Conservation (phyloP, 768 basidiomycete species). For the Fomitopsis pulvina region DNA sequence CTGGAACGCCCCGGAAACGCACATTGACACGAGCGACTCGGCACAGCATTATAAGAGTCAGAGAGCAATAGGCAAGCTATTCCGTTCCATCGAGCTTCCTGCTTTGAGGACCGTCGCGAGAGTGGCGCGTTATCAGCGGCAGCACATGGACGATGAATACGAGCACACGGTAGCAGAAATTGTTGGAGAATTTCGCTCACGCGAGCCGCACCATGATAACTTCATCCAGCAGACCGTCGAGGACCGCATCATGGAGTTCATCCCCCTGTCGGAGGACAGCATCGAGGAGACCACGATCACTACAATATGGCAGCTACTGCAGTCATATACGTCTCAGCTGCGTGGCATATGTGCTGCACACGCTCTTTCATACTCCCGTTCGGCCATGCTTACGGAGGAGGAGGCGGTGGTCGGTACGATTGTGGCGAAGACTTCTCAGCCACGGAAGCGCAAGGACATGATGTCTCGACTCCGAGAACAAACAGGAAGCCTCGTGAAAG, state of each 20-base stretch:
- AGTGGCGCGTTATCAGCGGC: conserved; percentile 15
- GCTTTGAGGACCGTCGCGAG: conserved; percentile 15
- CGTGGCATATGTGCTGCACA: conserved; percentile 40
- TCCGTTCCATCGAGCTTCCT: conserved; percentile 52
- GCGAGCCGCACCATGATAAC: conserved; percentile 6
- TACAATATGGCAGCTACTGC: conserved; percentile 18
- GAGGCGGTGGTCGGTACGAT: conserved; percentile 65
- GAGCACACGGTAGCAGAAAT: conserved; percentile 26
- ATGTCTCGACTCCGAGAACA: conserved; percentile 52
- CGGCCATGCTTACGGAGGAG: conserved; percentile 47
- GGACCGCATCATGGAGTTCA: conserved; percentile 18
- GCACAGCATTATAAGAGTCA: conserved; percentile 32
- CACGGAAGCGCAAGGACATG: conserved; percentile 42
- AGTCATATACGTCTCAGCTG: conserved; percentile 39
- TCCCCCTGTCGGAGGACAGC: conserved; percentile 2
- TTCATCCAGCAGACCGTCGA: conserved; percentile 11
- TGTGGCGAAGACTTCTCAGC: conserved; percentile 53
- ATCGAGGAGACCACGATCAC: conserved; percentile 5
- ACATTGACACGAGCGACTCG: conserved; percentile 22
- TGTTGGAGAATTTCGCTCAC: conserved; percentile 10
- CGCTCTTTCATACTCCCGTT: conserved; percentile 37
- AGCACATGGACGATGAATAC: conserved; percentile 11
- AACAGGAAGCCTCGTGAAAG: conserved; percentile 44
- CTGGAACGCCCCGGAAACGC: conserved; percentile 61
- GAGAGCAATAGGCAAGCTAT: conserved; percentile 55